phyloP scores from a whole-genome alignment of 1,284 basidiomycete genomes.

The Rugosomyces carneus region DNA sequence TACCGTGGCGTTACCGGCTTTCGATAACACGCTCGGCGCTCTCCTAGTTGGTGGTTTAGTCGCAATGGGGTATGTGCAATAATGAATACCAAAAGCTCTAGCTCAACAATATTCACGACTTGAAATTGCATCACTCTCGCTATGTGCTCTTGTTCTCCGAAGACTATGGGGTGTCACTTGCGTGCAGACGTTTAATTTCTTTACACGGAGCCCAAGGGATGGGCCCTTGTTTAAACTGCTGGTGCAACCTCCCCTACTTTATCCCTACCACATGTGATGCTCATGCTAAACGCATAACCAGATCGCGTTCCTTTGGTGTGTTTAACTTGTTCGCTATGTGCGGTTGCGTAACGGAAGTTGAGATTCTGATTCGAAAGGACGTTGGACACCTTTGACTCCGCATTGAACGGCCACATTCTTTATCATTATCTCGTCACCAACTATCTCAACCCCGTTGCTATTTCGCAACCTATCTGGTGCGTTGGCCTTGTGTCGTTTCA shows the following conservation, averaged over 20 bases:
- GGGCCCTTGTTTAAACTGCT: conserved; percentile 29
- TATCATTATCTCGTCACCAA: conserved; percentile 50
- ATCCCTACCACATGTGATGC: too few species aligned
- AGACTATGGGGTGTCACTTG: conserved; percentile 57
- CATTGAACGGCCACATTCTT: conserved; percentile 42
- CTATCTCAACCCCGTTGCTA: conserved; percentile 37
- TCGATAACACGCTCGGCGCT: conserved; percentile 44
- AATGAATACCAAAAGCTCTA: too few species aligned
- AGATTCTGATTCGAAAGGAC: conserved; percentile 25
- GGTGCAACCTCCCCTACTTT: conserved; percentile 22
- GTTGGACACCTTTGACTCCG: conserved; percentile 46
- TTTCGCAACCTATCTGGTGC: conserved; percentile 42
- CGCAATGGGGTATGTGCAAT: conserved; percentile 43
- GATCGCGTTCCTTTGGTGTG: conserved; percentile 40
- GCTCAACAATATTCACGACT: too few species aligned
- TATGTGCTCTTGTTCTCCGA: not conserved
- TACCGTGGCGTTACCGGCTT: conserved; percentile 19
- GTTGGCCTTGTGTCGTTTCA: conserved; percentile 14
- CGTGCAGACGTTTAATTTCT: conserved; percentile 49
- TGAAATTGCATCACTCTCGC: not conserved
- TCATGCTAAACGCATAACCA: too few species aligned
- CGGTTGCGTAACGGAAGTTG: not conserved
- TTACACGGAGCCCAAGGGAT: conserved; percentile 36
- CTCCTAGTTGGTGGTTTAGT: conserved; percentile 41
- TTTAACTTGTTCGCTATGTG: not conserved